Evolutionary conservation across 225 moss, liverwort and hornwort genomes (phyloP), one percentile per base, ranked within the genome.

Genomic region (Climacium dendroides): DNA sequence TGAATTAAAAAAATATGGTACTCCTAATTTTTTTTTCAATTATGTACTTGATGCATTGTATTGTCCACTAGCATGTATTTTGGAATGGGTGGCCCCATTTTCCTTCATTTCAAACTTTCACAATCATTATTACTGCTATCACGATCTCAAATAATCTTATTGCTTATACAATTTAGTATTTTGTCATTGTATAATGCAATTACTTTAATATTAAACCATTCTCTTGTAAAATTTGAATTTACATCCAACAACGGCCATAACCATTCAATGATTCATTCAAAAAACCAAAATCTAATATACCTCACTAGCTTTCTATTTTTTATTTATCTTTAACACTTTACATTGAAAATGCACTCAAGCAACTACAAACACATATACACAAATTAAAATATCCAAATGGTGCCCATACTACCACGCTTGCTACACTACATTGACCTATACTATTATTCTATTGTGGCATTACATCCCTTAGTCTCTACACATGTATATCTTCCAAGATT

Each of bases 31-130:
- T 35, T 65, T 6, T n/a, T n/a, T n/a, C 11, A 30, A 64, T 3
- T 34, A 65, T 19, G 1, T 11, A 65, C 11, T 20, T 66, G 20
- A 20, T 66, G 22, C 4, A 1, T 66, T 66, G 20, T 20, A 66
- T 66, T 1, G 5, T n/a, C 0, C 11, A 65, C 65, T 65, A 19
- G 2, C 0, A 1, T 3, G 3, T 24, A 39, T 39, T 39, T 43
- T 0, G 1, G 2, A 2, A 70, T 15, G 5, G 5, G 0, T 4
- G 3, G 15, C 0, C 3, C 3, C 5, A 41, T 26, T 70, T 70
- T 2, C 5, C 1, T 13, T 28, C 28, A 71, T 43, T 43, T 12
- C 28, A 71, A 71, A 26, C 43, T 15, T 71, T 10, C 1, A 70
- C 3, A 25, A 0, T 41, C 15, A 26, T 8, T 25, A 22, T 26